phyloP scores from a whole-genome alignment of 1,284 basidiomycete species.

The Ustilago nuda region DNA sequence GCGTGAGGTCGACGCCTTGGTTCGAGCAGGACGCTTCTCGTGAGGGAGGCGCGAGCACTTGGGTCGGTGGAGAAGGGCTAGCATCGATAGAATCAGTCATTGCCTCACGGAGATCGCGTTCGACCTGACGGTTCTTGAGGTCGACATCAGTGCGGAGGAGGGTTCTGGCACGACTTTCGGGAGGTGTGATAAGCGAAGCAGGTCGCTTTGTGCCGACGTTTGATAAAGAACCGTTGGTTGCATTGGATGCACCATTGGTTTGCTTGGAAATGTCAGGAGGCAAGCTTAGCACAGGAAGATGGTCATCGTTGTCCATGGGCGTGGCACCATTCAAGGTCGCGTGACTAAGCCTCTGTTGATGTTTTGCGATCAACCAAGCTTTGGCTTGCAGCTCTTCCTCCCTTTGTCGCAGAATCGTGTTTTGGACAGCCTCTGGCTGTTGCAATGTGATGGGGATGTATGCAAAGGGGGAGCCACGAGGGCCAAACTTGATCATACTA shows the following conservation, averaged over 20 bases:
- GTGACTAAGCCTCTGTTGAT: constrained; percentile 6
- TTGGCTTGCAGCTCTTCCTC: constrained; percentile 47
- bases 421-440: constrained; percentile 53
- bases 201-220: constrained; percentile 37
- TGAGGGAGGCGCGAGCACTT: constrained; percentile 17
- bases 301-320: constrained; percentile 22
- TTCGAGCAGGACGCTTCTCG: constrained; percentile 24
- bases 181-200: constrained; percentile 45
- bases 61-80: constrained; percentile 8
- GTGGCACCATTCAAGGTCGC: neutral
- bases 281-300: constrained; percentile 42
- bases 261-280: constrained; percentile 28
- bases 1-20: constrained; percentile 6
- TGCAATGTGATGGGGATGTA: constrained; percentile 66
- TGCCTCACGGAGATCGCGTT: constrained; percentile 37
- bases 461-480: constrained; percentile 60
- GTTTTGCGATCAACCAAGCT: constrained; percentile 43
- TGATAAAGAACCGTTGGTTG: neutral
- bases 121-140: constrained; percentile 14
- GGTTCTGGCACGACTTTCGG: constrained; percentile 24
- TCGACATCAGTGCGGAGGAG: constrained; percentile 24
- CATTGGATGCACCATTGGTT: neutral
- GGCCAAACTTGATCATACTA: constrained; percentile 62
- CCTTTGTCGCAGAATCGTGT: constrained; percentile 51
- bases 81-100: constrained; percentile 35